A percentile compares a stretch with the other conserved stretches of the same genome.
These are phyloP conservation scores for Sporisorium reilianum DNA, from an alignment of 1,284 basidiomycete species.

Conservation along the genomic window DNA sequence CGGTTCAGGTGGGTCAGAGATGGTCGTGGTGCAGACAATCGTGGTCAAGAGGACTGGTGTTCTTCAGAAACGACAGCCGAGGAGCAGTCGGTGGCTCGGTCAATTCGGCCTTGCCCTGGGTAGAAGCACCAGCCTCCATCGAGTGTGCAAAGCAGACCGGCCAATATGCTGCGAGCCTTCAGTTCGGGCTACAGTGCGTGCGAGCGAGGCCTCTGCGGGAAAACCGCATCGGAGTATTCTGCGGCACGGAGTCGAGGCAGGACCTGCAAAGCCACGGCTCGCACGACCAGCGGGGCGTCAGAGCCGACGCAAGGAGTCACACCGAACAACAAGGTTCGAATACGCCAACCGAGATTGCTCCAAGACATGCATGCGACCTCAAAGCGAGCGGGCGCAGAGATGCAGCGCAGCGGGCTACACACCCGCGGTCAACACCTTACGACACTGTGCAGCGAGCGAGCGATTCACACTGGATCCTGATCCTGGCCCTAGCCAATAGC, in stretches of 20 bases:
- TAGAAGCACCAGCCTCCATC: background rate
- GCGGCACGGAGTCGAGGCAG: no score
- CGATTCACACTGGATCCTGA: background rate
- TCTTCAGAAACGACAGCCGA: background rate
- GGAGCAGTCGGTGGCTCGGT: background rate
- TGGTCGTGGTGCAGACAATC: background rate
- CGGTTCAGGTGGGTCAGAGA: background rate
- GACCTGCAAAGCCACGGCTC: no score
- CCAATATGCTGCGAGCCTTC: background rate
- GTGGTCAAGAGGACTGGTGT: background rate
- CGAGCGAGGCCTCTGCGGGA: background rate
- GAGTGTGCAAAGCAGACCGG: background rate
- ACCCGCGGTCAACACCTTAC: no score
- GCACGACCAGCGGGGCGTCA: background rate
- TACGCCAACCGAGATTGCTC: background rate
- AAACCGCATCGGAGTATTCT: background rate
- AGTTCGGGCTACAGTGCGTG: background rate
- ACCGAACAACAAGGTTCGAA: background rate
- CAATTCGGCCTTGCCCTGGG: constrained; percentile 1
- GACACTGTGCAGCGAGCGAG: no score
- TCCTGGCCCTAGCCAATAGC: background rate
- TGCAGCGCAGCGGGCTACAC: no score
- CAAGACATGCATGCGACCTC: background rate
- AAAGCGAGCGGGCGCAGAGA: no score
- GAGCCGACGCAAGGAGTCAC: background rate